Evolutionary conservation across 2,329 filamentous ascomycete species (phyloP), one percentile per base, ranked within the genome.

Genomic region (Verticillium nonalfalfae): DNA sequence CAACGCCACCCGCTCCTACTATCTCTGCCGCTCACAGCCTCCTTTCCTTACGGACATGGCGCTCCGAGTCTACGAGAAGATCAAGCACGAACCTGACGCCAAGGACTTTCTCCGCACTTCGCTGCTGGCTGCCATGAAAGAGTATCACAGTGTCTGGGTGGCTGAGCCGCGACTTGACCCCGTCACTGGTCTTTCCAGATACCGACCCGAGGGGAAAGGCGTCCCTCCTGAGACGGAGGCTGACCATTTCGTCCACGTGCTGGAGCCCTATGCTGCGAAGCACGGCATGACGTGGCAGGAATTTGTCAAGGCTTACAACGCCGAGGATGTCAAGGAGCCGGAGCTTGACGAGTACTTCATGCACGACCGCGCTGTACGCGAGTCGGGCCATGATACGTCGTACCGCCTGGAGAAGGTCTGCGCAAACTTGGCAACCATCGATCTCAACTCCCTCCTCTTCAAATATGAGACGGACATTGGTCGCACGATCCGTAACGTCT

Each of bases 41-140:
- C 95, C 95, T 0, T 98, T 99, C 78, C 79, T 99, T 61, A 99
- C 95, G 1, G 95, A 99, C 75, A 97, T 99, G 93, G 90, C 94
- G 11, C 81, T 98, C 58, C 89, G 93, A 60, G 92, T 97, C 52
- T 98, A 95, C 73, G 93, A 97, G 69, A 90, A 90, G 71, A 98
- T 97, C 75, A 92, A 93, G 78, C 88, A 93, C 67, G 90, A 96
- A 72, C 86, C 89, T 0, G 90, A 87, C 57, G 86, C 93, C 1
- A 76, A 87, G 58, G 91, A 97, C 0, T 97, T 98, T 74, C 81
- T 99, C 65, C 85, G 86, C 36, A 84, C 84, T 15, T 86, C 93
- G 7, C 90, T 93, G 35, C 82, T 97, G 45, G 94, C 95, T 7
- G 95, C 94, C 11, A 97, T 98, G 79, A 99, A 98, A 76, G 93